Percentiles rank a stretch among this genome's conserved stretches.
Evolutionary conservation across 768 basidiomycete genomes (phyloP).

Genomic region (Suillus clintonianus): DNA sequence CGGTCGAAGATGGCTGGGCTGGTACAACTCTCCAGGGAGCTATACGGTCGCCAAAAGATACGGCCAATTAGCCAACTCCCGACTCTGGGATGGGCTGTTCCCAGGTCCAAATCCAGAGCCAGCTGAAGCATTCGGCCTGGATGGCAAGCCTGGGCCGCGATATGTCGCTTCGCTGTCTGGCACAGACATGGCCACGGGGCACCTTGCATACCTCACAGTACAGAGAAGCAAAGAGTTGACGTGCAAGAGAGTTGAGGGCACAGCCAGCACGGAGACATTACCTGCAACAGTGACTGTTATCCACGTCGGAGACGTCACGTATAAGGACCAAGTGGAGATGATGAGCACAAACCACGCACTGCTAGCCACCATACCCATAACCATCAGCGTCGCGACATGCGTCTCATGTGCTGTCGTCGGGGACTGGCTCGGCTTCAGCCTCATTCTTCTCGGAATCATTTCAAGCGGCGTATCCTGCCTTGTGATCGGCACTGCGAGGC

Average conservation of each 20-base stretch:
- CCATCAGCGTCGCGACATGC: slow-evolving; percentile 22
- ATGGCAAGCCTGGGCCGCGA: slow-evolving; percentile 28
- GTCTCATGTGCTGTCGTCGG: slow-evolving; percentile 21
- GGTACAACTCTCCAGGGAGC: slow-evolving; percentile 40
- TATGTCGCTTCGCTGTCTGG: slow-evolving; percentile 30
- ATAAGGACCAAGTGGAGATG: slow-evolving; percentile 13
- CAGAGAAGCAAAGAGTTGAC: slow-evolving; percentile 12
- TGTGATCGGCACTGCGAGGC: slow-evolving; percentile 30
- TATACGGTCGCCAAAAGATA: slow-evolving; percentile 35
- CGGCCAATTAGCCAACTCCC: slow-evolving; percentile 27
- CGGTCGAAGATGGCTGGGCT: slow-evolving; percentile 35
- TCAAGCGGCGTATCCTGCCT: slow-evolving; percentile 31
- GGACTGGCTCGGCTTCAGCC: slow-evolving; percentile 34
- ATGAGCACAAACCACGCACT: slow-evolving; percentile 8
- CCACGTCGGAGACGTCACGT: slow-evolving; percentile 22
- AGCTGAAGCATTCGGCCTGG: slow-evolving; percentile 29
- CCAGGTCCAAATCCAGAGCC: slow-evolving; percentile 30
- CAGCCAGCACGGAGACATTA: slow-evolving; percentile 12
- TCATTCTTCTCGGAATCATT: slow-evolving; percentile 36
- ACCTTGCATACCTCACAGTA: slow-evolving; percentile 30
- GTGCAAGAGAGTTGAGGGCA: slow-evolving; percentile 5
- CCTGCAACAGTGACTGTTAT: slow-evolving; percentile 21
- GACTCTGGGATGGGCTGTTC: slow-evolving; percentile 34
- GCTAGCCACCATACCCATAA: slow-evolving; percentile 26
- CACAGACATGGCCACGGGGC: slow-evolving; percentile 29